Base-by-base conservation (phyloP, 306 rosid genomes). In the Vachellia collinsii region DNA sequence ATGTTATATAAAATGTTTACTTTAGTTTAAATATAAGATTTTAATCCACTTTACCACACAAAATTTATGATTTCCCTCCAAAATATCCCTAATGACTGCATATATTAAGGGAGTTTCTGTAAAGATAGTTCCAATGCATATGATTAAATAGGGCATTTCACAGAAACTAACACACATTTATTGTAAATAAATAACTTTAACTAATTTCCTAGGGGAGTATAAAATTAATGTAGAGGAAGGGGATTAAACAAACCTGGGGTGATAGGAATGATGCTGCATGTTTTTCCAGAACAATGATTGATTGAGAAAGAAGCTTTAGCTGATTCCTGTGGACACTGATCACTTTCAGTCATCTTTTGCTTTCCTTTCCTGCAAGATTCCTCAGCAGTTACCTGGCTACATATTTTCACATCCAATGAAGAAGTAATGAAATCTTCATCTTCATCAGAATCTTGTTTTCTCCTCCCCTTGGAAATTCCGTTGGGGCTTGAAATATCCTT, bases 201-300 rank as follows among this genome's bases (percentile, higher is more conserved):
- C 34, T 29, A 2, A 29, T 29, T 17, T 25, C 5, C 16, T 34
- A 29, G 22, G 17, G 47, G 37, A 51, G 25, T 14, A 66, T 37
- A 42, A 64, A 78, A 68, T 20, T 12, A 17, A 22, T 25, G n/a
- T 58, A 53, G 23, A 8, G n/a, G 61, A 58, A 56, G 43, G 14
- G 66, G 71, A 81, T 70, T 62, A 56, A 56, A 68, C 81, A 86
- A 83, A 90, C 94, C 92, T 81, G 88, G 86, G 53, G 79, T 70
- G 14, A 59, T 79, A 56, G 50, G 6, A 51, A 74, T 13, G 17
- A 73, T 61, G 77, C 34, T 36, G 73, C 81, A 46, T 50, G 43
- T 74, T 70, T 91, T 61, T 65, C 46, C 42, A 20, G 81, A 46
- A 38, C 74, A 75, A 41, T 47, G 72, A 58, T 48, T 58, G 58